Percentiles rank a stretch among this genome's conserved stretches.
Conservation (phyloP, 2,329 filamentous ascomycete genomes). For the Lecanicillium sp. region DNA sequence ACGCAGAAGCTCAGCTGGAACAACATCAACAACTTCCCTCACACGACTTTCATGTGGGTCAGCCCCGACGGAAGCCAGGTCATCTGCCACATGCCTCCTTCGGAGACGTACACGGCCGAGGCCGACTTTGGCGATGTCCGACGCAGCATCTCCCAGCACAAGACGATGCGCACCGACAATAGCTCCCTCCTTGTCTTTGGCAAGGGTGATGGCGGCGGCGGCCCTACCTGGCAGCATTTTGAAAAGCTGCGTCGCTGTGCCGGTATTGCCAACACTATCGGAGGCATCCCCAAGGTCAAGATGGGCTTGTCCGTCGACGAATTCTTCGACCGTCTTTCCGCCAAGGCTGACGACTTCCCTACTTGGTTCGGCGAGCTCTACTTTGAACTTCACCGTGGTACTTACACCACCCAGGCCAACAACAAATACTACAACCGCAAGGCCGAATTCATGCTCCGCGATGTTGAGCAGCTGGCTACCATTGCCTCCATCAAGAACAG, state of each 20-base stretch:
- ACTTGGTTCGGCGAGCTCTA: constrained; percentile 99
- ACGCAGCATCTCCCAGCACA: constrained; percentile 84
- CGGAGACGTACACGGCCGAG: constrained; percentile 91
- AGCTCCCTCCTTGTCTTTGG: constrained; percentile 90
- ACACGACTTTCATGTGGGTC: constrained; percentile 99
- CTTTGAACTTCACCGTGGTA: constrained; percentile 94
- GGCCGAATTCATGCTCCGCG: constrained; percentile 75
- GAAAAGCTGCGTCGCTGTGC: constrained; percentile 92
- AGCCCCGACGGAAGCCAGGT: constrained; percentile 92
- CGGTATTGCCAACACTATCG: constrained; percentile 81
- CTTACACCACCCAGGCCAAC: constrained; percentile 94
- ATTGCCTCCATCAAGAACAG: constrained; percentile 67
- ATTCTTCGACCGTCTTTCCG: constrained; percentile 81
- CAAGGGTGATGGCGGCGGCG: constrained; percentile 92
- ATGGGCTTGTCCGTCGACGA: constrained; percentile 88
- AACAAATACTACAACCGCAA: constrained; percentile 93
- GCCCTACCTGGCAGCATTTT: constrained; percentile 86
- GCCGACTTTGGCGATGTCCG: constrained; percentile 93
- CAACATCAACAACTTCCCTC: constrained; percentile 98
- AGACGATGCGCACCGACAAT: constrained; percentile 88
- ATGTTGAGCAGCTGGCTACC: constrained; percentile 82
- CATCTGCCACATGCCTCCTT: constrained; percentile 93
- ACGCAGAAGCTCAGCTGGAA: constrained; percentile 99
- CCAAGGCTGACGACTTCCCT: constrained; percentile 70
- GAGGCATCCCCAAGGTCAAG: constrained; percentile 72